phyloP scores from a whole-genome alignment of 805 yeast genomes.

The Cyberlindnera xylosilytica region DNA sequence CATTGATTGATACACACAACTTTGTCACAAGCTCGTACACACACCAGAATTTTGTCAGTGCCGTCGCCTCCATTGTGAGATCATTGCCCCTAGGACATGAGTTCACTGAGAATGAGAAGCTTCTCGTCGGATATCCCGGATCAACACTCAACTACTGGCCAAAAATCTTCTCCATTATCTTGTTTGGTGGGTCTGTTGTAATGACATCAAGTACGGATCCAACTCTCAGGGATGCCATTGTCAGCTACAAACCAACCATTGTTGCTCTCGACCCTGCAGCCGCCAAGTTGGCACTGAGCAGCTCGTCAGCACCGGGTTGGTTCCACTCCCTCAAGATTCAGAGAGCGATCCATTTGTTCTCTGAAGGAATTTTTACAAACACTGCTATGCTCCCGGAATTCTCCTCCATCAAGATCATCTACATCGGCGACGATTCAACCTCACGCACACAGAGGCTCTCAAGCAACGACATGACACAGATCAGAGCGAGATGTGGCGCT shows the following conservation, averaged over 20 bases:
- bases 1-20: constrained; percentile 34
- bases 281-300: constrained; percentile 11
- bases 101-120: constrained; percentile 28
- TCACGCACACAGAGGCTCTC: constrained; percentile 10
- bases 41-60: constrained; percentile 50
- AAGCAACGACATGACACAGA: constrained; percentile 33
- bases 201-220: constrained; percentile 25
- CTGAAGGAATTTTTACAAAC: constrained; percentile 18
- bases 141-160: constrained; percentile 42
- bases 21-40: constrained; percentile 37
- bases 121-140: constrained; percentile 29
- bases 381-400: constrained; percentile 32
- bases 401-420: constrained; percentile 28
- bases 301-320: not conserved
- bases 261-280: constrained; percentile 4
- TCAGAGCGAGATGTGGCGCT: constrained; percentile 45
- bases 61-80: constrained; percentile 46
- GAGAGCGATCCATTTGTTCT: constrained; percentile 23
- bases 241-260: constrained; percentile 14
- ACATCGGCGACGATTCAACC: constrained; percentile 10
- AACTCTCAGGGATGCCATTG: constrained; percentile 6
- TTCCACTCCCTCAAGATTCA: constrained; percentile 17
- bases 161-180: constrained; percentile 31
- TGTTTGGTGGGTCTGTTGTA: constrained; percentile 33
- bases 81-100: constrained; percentile 36